Conservation (phyloP, 495 filamentous ascomycete genomes). For the Aspergillus steynii region DNA sequence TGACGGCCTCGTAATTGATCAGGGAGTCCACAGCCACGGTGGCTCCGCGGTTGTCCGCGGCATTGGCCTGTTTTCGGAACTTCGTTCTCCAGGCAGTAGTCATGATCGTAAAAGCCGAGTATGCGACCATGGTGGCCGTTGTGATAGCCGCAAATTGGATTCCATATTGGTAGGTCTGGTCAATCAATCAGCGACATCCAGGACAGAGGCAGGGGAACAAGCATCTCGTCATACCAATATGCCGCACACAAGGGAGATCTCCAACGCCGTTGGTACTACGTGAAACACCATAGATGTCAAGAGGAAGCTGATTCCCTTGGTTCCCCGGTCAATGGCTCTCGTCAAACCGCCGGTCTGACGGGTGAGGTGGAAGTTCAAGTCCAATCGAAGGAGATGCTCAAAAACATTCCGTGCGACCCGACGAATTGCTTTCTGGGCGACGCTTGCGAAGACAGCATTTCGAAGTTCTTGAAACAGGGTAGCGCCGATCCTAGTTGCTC, state of each 20-base stretch:
- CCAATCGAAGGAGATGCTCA: constrained; percentile 81
- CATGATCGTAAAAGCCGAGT: constrained; percentile 90
- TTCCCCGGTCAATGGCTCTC: constrained; percentile 92
- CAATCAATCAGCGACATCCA: constrained; percentile 22
- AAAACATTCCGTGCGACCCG: constrained; percentile 90
- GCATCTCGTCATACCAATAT: constrained; percentile 56
- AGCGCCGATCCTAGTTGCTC: constrained; percentile 81
- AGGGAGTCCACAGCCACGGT: constrained; percentile 95
- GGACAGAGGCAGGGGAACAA: neutral
- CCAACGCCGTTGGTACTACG: constrained; percentile 87
- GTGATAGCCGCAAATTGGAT: constrained; percentile 90
- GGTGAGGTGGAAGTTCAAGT: constrained; percentile 89
- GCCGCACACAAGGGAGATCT: constrained; percentile 94
- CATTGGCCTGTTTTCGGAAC: constrained; percentile 91
- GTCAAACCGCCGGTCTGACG: constrained; percentile 94
- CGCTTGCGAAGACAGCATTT: constrained; percentile 95
- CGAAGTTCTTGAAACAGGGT: constrained; percentile 86
- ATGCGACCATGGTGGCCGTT: constrained; percentile 84
- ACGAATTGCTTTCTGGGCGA: constrained; percentile 94
- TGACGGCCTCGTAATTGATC: constrained; percentile 98
- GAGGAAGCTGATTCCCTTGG: constrained; percentile 96
- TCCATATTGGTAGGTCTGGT: constrained; percentile 90
- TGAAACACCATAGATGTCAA: constrained; percentile 99
- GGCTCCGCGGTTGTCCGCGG: constrained; percentile 91
- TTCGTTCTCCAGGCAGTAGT: constrained; percentile 97